Base-by-base conservation (phyloP, 768 basidiomycete genomes). In the Tylopilus plumbeoviolaceoides region DNA sequence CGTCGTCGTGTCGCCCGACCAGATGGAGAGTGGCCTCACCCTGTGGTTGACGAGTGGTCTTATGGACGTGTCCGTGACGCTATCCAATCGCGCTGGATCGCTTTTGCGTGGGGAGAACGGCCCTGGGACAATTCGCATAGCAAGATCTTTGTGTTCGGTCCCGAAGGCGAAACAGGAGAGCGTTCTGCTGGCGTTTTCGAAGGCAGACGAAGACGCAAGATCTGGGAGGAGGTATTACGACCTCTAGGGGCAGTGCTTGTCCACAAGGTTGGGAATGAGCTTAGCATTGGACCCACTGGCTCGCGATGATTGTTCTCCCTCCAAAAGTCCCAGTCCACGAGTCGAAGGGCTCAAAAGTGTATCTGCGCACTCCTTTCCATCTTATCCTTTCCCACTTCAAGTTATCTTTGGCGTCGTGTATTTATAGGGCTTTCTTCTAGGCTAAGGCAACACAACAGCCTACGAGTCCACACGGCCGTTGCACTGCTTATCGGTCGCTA, bases 91-190 rank as follows among this genome's bases (percentile, higher is more conserved):
- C 76, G 80, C 39, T 91, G 89, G 89, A 78, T 90, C 21, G 64
- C 82, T 20, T 91, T 91, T 51, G 87, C 88, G 7, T 67, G 87
- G 64, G 87, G 86, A 6, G 82, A 86, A 64, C 78, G 73, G 4
- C 88, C 88, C 8, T 91, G 89, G 87, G 72, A 71, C 51, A 79
- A 78, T 53, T 63, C 68, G 0, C 67, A 38, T 14, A 79, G 82
- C 53, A 85, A 81, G 68, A 78, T 88, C 44, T 89, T 78, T 65
- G 87, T 91, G 18, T 89, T 91, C 58, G 89, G 89, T 5, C 89
- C 89, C 0, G 88, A 90, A 64, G 89, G 88, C 48, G 89, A 91
- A 70, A 81, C 80, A 0, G 89, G 89, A 43, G 87, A 89, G 67
- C 79, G 89, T 44, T 81, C 79, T 14, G 71, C 66, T 50, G 68